These are phyloP conservation scores for Taxawa tesnikishii DNA, from an alignment of 2,329 filamentous ascomycete species.

Conservation along the genomic window DNA sequence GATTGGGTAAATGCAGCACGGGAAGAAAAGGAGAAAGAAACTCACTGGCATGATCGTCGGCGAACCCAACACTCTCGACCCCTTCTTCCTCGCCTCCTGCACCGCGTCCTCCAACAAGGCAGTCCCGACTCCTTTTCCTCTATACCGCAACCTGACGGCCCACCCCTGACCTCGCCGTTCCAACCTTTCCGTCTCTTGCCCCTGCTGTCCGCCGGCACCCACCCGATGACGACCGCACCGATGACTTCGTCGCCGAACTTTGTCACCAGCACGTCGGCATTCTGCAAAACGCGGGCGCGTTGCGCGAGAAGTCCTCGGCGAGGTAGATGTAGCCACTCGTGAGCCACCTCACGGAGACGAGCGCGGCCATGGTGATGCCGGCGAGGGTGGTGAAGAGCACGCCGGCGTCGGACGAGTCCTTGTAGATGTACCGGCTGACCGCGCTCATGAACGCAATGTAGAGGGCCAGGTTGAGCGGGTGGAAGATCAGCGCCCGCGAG, in stretches of 20 bases:
- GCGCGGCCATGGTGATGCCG: slow-evolving; percentile 50
- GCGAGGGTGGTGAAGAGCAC: slow-evolving; percentile 45
- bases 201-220: slow-evolving; percentile 38
- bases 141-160: slow-evolving; percentile 61
- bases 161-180: slow-evolving; percentile 64
- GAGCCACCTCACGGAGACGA: slow-evolving; percentile 49
- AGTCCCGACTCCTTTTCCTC: slow-evolving; percentile 58
- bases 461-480: slow-evolving; percentile 36
- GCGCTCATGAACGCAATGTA: slow-evolving; percentile 26
- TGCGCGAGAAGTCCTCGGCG: slow-evolving; percentile 49
- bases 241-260: slow-evolving; percentile 58
- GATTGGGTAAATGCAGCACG: too few species aligned
- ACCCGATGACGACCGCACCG: slow-evolving; percentile 56
- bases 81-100: slow-evolving; percentile 51
- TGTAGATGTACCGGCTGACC: slow-evolving; percentile 26
- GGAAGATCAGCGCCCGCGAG: slow-evolving; percentile 49
- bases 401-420: slow-evolving; percentile 35
- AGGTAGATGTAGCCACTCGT: slow-evolving; percentile 50
- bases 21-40: slow-evolving; percentile 10
- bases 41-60: slow-evolving; percentile 64
- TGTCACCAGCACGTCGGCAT: slow-evolving; percentile 43
- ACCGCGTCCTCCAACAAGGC: slow-evolving; percentile 65
- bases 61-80: slow-evolving; percentile 64
- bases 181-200: slow-evolving; percentile 42
- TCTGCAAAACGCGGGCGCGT: slow-evolving; percentile 52